Conservation (phyloP, 2,329 filamentous ascomycete species). For the Penicillium verrucosum region DNA sequence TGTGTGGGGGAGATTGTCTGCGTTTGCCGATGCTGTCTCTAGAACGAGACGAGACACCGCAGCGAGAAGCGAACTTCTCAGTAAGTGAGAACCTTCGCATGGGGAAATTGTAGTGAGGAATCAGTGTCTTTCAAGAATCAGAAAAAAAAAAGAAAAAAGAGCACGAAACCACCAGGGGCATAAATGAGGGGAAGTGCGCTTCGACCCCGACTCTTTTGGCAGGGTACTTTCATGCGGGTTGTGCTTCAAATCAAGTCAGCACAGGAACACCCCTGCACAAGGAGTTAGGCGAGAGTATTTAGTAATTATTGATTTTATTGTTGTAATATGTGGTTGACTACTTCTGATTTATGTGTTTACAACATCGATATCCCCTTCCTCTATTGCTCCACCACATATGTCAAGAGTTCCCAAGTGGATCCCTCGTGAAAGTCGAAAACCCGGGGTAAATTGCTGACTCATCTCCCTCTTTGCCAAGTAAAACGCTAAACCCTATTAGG, state of each 20-base stretch:
- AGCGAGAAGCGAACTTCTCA: constrained; percentile 31
- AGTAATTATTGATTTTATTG: neutral
- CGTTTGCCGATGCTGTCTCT: constrained; percentile 12
- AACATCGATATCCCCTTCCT: neutral
- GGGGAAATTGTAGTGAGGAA: neutral
- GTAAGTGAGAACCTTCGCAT: constrained; percentile 28
- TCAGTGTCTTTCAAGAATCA: neutral
- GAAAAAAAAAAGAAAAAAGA: neutral
- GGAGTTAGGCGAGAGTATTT: neutral
- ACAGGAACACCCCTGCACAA: neutral
- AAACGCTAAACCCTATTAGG: constrained; percentile 18
- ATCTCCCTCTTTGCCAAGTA: neutral
- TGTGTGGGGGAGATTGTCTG: neutral
- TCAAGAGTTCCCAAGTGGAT: constrained; percentile 1
- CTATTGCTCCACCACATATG: neutral
- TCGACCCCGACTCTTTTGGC: constrained; percentile 14
- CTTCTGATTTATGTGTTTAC: too few species aligned
- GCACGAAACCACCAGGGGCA: neutral
- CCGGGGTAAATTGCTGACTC: constrained; percentile 23
- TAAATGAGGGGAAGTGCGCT: constrained; percentile 19
- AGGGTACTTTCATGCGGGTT: constrained; percentile 14
- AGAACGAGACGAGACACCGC: constrained; percentile 25
- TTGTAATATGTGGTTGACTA: neutral
- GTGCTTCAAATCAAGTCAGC: constrained; percentile 7
- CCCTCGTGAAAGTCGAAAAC: constrained; percentile 6